These are phyloP conservation scores for Vitis hybrid DNA, from an alignment of 177 flowering plant species.

Conservation along the genomic window DNA sequence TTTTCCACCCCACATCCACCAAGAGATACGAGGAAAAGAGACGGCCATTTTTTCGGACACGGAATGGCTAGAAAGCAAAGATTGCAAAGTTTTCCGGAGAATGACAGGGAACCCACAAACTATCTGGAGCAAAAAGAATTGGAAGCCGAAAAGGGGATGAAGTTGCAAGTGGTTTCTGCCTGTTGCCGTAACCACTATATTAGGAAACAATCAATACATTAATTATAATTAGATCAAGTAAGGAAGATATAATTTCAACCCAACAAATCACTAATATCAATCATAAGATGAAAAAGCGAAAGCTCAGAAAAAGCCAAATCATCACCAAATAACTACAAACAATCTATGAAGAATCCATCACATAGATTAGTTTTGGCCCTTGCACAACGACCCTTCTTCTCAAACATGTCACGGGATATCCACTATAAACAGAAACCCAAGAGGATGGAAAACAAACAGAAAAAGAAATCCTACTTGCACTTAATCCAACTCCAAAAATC, in stretches of 20 bases:
- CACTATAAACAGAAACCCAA: constrained; percentile 1
- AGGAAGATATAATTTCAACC: constrained; percentile 4
- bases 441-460: background rate
- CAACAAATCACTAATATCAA: constrained; percentile 16
- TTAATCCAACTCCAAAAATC: too few species aligned
- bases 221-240: constrained; percentile 1
- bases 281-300: background rate
- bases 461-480: too few species aligned
- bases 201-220: constrained; percentile 2
- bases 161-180: constrained; percentile 13
- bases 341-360: background rate
- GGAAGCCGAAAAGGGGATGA: background rate
- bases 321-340: background rate
- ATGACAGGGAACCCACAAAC: background rate
- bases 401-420: background rate
- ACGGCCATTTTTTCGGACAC: constrained; percentile 41
- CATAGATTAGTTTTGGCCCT: too few species aligned
- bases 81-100: constrained; percentile 1
- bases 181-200: constrained; percentile 24
- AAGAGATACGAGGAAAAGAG: constrained; percentile 46
- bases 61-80: background rate
- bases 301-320: background rate
- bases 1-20: constrained; percentile 55
- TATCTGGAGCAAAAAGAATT: background rate
- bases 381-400: background rate